phyloP scores from a whole-genome alignment of 192 early-diverging fungal species.

The Cladochytrium replicatum region DNA sequence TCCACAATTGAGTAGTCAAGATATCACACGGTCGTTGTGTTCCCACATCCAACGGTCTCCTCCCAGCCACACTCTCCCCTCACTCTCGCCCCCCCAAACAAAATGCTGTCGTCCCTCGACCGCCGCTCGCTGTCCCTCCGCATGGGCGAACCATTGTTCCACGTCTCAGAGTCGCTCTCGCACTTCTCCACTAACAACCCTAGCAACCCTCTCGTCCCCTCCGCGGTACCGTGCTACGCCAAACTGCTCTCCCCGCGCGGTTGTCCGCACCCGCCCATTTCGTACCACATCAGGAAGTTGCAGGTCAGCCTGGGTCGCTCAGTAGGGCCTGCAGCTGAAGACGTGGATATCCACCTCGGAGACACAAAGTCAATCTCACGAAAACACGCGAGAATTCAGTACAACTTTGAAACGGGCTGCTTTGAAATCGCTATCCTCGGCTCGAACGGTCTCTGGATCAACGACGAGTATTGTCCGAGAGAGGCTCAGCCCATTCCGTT shows the following conservation, averaged over 20 bases:
- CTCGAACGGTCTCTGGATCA: slow-evolving; percentile 82
- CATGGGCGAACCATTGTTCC: no score
- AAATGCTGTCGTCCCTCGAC: no score
- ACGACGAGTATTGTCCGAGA: slow-evolving; percentile 63
- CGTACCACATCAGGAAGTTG: slow-evolving; percentile 75
- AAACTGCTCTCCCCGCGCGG: no score
- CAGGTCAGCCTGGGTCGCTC: slow-evolving; percentile 69
- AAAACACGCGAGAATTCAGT: slow-evolving; percentile 68
- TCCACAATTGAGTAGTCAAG: no score
- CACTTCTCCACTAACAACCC: no score
- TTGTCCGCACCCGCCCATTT: slow-evolving; percentile 72
- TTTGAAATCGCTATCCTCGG: slow-evolving; percentile 83
- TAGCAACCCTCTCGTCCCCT: slow-evolving; percentile 14
- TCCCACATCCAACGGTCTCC: no score
- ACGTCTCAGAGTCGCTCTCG: no score
- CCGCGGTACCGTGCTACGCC: slow-evolving; percentile 77
- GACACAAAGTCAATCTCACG: slow-evolving; percentile 76
- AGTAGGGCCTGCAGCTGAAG: slow-evolving; percentile 42
- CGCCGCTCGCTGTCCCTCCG: no score
- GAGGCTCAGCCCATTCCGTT: slow-evolving; percentile 50
- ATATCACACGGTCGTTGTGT: no score
- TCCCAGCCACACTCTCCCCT: no score
- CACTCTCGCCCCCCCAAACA: no score
- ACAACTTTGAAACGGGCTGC: slow-evolving; percentile 67
- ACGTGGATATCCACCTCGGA: slow-evolving; percentile 79